Evolutionary conservation across 495 filamentous ascomycete genomes (phyloP), one percentile per base, ranked within the genome.

Genomic region (Lepidopterella palustris): DNA sequence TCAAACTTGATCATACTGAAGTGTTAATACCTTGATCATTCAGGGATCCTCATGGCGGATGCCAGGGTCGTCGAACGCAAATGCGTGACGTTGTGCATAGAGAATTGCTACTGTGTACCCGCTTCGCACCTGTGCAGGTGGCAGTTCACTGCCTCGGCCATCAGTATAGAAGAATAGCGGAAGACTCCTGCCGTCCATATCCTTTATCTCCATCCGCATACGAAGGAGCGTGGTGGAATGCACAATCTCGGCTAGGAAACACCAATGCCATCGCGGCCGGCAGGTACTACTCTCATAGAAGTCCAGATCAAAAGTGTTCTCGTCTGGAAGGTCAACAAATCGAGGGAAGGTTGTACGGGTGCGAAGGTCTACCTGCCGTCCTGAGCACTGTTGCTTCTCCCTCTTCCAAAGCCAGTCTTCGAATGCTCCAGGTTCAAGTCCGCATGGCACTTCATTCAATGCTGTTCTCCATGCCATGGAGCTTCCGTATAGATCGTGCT

Each of bases 61-160:
- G 45, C 70, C 59, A 13, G 53, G 40, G 32, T 56, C 39, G 26
- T 42, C 11, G 29, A 24, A 56, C 53, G 62, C 57, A 55, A 74
- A 74, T 39, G 27, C 55, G 47, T 70, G 67, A 51, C 51, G 57
- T 40, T 61, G 5, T 59, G 68, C 68, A 45, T 74, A 70, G 11
- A 73, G 61, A 67, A 73, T 69, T 31, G 69, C 69, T 29, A 71
- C 59, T 26, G 68, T 72, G 58, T 68, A 64, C 18, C 69, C 70
- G 39, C 60, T 70, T 47, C 66, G 55, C 60, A 71, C 53, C 32
- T 61, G 53, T 45, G 64, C 45, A 58, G 55, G 60, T 24, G 29
- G 54, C 20, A 72, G 47, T 53, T 71, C 67, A 39, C 23, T 54
- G 42, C 68, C 65, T 53, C 67, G 59, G 10, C 51, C 32, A 57